Evolutionary conservation across 75 land plant genomes (phyloP), one percentile per base, ranked within the genome.

Genomic region (Isoetes taiwanensis): DNA sequence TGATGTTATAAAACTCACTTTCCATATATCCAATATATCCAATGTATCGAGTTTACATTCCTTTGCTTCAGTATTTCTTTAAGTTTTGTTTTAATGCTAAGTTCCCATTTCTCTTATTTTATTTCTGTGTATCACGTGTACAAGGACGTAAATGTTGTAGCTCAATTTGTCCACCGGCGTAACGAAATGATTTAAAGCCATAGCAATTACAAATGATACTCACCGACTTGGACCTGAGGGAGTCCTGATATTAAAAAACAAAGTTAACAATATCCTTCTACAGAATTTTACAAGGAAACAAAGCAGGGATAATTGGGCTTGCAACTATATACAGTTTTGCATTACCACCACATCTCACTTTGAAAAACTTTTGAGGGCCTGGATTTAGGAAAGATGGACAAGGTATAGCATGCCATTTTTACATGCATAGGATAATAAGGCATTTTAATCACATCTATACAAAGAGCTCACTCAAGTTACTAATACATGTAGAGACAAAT

Each of bases 161-260:
- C 73, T 14, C 95, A 88, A 58, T 74, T 88, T 54, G 90, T 88
- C 19, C 80, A 78, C 29, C 76, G 95, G 65, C 43, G 95, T 84
- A 67, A 73, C 56, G 33, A 82, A 89, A 16, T 89, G 95, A 2
- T 88, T 84, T 61, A 81, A 74, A 58, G 95, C 95, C 11, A 84
- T 88, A 64, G 90, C 76, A 33, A 80, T 88, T 9, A 88, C 95
- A 24, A 90, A 81, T 23, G 95, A 88, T 64, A 81, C 85, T 1
- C 90, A 89, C 30, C 70, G 82, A 20, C 74, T 81, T 9, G 95
- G 95, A 24, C 85, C 85, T 29, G 70, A 83, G 14, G 95, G 84
- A 59, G 72, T n/a, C n/a, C 90, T 59, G 95, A 88, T 50, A 85
- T 88, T 38, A 88, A 81, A 70, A 88, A n/a, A n/a, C n/a, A n/a